Percentiles rank a stretch among this genome's conserved stretches.
Conservation (phyloP, 2,329 filamentous ascomycete genomes). For the Aspergillus hiratsukae region DNA sequence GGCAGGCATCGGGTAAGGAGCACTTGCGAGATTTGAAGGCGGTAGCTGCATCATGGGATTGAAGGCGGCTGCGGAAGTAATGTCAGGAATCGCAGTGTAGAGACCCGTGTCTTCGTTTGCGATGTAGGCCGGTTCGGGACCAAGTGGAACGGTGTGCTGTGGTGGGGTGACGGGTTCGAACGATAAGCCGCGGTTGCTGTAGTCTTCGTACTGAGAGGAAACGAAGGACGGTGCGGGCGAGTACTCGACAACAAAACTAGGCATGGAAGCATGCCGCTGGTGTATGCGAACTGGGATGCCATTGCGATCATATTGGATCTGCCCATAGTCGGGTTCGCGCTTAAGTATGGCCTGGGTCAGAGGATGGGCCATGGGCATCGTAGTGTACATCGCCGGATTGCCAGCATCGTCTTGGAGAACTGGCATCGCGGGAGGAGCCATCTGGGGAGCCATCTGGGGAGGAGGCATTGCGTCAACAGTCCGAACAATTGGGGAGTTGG, state of each 20-base stretch:
- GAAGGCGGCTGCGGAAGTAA: constrained; percentile 67
- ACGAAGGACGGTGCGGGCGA: constrained; percentile 96
- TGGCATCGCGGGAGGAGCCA: constrained; percentile 63
- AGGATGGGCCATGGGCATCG: constrained; percentile 64
- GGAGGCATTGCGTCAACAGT: constrained; percentile 88
- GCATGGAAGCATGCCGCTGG: constrained; percentile 97
- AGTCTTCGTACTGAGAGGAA: constrained; percentile 97
- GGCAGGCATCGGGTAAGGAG: constrained; percentile 70
- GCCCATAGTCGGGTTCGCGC: constrained; percentile 78
- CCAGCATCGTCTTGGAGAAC: constrained; percentile 59
- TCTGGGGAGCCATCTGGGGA: constrained; percentile 75
- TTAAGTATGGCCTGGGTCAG: constrained; percentile 74
- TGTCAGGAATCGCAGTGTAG: constrained; percentile 91
- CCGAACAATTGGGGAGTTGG: constrained; percentile 82
- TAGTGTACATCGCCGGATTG: constrained; percentile 65
- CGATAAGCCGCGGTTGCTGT: constrained; percentile 91
- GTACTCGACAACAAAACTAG: constrained; percentile 86
- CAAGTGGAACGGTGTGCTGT: constrained; percentile 77
- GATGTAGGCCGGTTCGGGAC: constrained; percentile 90
- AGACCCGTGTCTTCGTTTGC: constrained; percentile 95
- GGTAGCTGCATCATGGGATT: constrained; percentile 89
- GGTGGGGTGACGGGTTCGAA: constrained; percentile 96
- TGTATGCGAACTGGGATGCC: constrained; percentile 81
- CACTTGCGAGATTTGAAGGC: constrained; percentile 74
- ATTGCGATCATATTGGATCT: constrained; percentile 87